Evolutionary conservation across 2,329 filamentous ascomycete genomes (phyloP).

Genomic region (Aspergillus aculeatus): DNA sequence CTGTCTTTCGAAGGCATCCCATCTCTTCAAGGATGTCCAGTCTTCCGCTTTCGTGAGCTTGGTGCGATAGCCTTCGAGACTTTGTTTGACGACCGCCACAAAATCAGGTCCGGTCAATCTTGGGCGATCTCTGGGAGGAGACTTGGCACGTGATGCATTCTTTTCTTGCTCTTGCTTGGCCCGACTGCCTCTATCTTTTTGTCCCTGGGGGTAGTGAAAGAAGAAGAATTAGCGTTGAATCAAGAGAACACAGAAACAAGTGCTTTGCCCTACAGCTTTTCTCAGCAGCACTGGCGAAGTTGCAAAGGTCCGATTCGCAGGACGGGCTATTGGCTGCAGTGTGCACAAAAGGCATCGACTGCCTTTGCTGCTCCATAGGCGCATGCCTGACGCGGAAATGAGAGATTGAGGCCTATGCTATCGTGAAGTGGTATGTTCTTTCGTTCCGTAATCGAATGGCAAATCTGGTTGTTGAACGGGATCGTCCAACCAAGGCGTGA

Average conservation of each 20-base stretch:
- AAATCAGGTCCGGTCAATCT: slow-evolving; percentile 24
- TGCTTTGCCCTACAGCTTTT: not conserved
- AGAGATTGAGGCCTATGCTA: not conserved
- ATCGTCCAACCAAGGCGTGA: not conserved
- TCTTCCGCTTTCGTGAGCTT: slow-evolving; percentile 15
- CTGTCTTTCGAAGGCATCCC: slow-evolving; percentile 33
- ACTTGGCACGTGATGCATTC: too few species aligned
- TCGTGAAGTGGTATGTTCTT: not conserved
- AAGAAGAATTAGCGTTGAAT: too few species aligned
- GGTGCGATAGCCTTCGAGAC: slow-evolving; percentile 27
- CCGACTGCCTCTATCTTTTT: too few species aligned
- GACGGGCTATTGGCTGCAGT: slow-evolving; percentile 33
- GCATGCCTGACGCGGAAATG: slow-evolving; percentile 37
- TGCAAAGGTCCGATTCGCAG: slow-evolving; percentile 31
- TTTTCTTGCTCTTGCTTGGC: too few species aligned
- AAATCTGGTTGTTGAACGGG: not conserved
- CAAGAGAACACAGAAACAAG: not conserved
- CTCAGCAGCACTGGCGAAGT: slow-evolving; percentile 29
- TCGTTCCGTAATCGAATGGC: not conserved
- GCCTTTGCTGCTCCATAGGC: slow-evolving; percentile 36
- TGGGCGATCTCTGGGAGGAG: too few species aligned
- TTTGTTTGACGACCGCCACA: slow-evolving; percentile 23
- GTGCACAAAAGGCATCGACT: slow-evolving; percentile 44
- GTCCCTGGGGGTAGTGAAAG: too few species aligned
- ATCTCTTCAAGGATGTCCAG: slow-evolving; percentile 20